Evolutionary conservation across 345 rosid genomes (phyloP), one percentile per base, ranked within the genome.

Genomic region (Geranium rotundifolium): DNA sequence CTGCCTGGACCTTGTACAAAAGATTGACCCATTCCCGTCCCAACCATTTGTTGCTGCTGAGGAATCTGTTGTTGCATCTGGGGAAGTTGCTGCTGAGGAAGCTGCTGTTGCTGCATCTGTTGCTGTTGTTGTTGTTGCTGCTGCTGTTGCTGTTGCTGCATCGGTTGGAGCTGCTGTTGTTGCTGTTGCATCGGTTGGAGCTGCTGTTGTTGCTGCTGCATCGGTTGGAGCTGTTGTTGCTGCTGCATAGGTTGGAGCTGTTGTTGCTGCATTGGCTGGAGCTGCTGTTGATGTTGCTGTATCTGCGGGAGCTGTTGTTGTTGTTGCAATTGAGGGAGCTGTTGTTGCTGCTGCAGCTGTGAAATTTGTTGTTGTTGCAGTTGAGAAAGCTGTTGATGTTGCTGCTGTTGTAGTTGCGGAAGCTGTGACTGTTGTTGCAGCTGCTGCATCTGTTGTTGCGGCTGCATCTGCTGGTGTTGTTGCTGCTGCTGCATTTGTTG

Each of bases 41-140:
- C 93, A 39, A 78, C 86, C 84, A 86, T 81, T 79, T 82, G 92
- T 49, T 84, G 89, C 66, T 82, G 88, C 72, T 75, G 83, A 31
- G 62, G 79, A 8, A 61, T 64, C 56, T 75, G 85, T 50, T 64
- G 73, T 5, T 76, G 80, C 58, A 63, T 72, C 0, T 57, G 59
- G 1, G 50, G 17, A 17, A 54, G 79, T 27, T 71, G 81, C 16
- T 74, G 76, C 57, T 76, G 85, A 14, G 71, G 82, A 17, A 39
- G 70, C 5, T 79, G 86, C 13, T 71, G 79, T 61, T 71, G 71
- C 67, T 61, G 82, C 37, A 71, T 56, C 54, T 80, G 84, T 34
- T 75, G 73, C 29, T 71, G 79, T 7, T 68, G 41, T 0, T 52
- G 61, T 10, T 68, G 81, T 19, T 63, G 79, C 23, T 61, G 81